A percentile compares a stretch with the other conserved stretches of the same genome.
Evolutionary conservation across 1,139 yeast species (phyloP).

Genomic region (Yamadazyma atmosphaerica): DNA sequence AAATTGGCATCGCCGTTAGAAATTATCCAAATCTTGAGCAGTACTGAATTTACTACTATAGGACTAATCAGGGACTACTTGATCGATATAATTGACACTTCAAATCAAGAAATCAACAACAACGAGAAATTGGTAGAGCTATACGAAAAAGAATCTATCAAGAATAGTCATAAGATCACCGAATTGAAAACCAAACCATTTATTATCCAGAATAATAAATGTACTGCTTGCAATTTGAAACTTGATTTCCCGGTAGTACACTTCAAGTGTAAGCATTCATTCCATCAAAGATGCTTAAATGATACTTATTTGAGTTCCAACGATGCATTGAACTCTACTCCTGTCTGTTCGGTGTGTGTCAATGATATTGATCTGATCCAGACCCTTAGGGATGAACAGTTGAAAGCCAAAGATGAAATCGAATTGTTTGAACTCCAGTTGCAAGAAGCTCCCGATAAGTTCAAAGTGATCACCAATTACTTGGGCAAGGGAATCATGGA

Average conservation of each 20-base stretch:
- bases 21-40: slow-evolving; percentile 65
- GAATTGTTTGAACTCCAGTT: slow-evolving; percentile 65
- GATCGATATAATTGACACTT: slow-evolving; percentile 58
- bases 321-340: slow-evolving; percentile 17
- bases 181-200: slow-evolving; percentile 56
- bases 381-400: slow-evolving; percentile 59
- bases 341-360: slow-evolving; percentile 69
- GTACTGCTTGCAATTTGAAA: slow-evolving; percentile 68
- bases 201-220: slow-evolving; percentile 66
- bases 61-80: slow-evolving; percentile 75
- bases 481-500: slow-evolving; percentile 88
- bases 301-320: slow-evolving; percentile 34
- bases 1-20: slow-evolving; percentile 74
- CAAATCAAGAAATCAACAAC: slow-evolving; percentile 65
- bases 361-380: slow-evolving; percentile 67
- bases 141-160: slow-evolving; percentile 66
- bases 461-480: slow-evolving; percentile 75
- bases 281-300: slow-evolving; percentile 77
- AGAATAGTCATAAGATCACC: slow-evolving; percentile 53
- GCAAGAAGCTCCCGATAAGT: slow-evolving; percentile 61
- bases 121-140: slow-evolving; percentile 67
- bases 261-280: slow-evolving; percentile 85
- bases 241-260: slow-evolving; percentile 81
- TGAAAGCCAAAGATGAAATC: slow-evolving; percentile 57
- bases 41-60: slow-evolving; percentile 56